Conservation (phyloP, 2,329 filamentous ascomycete species). For the Tolypocladium amazonense region DNA sequence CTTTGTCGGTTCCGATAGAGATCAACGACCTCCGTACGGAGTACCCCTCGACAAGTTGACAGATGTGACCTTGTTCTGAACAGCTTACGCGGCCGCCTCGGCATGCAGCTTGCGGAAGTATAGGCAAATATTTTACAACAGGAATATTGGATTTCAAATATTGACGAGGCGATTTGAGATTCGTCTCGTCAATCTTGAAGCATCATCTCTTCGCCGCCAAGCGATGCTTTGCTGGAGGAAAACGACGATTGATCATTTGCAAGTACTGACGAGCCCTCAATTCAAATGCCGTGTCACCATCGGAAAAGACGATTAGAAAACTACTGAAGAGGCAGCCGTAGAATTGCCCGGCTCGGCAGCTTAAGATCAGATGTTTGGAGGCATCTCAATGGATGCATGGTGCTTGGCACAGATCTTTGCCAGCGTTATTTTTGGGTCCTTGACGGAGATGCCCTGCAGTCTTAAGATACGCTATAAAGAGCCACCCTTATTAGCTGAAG, state of each 20-base stretch:
- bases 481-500: too few species aligned
- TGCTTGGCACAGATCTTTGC: neutral
- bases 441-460: neutral
- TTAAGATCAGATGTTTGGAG: neutral
- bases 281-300: too few species aligned
- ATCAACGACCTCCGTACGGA: neutral
- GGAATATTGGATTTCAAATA: neutral
- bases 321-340: neutral
- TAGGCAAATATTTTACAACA: neutral
- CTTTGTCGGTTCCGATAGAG: neutral
- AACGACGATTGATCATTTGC: too few species aligned
- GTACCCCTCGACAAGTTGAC: neutral
- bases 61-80: neutral
- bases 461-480: neutral
- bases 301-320: too few species aligned
- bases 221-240: neutral
- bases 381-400: neutral
- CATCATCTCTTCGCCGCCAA: neutral
- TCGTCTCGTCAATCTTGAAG: neutral
- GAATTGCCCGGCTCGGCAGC: too few species aligned
- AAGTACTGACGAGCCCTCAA: too few species aligned
- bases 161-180: neutral
- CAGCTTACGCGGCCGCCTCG: neutral
- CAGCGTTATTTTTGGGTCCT: neutral
- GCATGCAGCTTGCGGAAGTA: neutral